Conservation (phyloP, 352 stramenopile species). For the Phytopythium mirpurense region DNA sequence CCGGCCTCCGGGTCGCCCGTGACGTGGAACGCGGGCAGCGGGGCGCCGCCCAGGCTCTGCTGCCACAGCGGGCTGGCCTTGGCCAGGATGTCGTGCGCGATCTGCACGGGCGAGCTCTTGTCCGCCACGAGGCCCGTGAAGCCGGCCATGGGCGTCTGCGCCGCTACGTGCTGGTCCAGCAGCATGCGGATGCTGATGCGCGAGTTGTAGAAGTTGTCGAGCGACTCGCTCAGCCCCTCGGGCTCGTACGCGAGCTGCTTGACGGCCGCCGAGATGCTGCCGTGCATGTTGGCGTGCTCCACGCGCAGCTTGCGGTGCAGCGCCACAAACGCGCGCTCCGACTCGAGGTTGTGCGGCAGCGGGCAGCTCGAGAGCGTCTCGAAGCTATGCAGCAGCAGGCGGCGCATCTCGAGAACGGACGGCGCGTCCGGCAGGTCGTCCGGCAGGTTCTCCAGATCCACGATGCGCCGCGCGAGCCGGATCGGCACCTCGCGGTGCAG, state of each 20-base stretch:
- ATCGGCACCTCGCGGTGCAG: slow-evolving; percentile 79
- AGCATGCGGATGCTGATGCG: slow-evolving; percentile 82
- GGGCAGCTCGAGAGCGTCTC: slow-evolving; percentile 63
- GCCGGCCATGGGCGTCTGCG: slow-evolving; percentile 44
- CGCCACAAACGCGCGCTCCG: slow-evolving; percentile 53
- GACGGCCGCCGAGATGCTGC: slow-evolving; percentile 58
- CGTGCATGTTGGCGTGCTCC: slow-evolving; percentile 71
- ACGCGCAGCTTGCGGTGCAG: slow-evolving; percentile 51
- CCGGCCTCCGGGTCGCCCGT: slow-evolving; percentile 42
- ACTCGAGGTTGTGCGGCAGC: slow-evolving; percentile 45
- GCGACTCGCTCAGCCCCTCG: slow-evolving; percentile 44
- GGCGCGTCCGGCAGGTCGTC: slow-evolving; percentile 52
- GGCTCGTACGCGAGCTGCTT: slow-evolving; percentile 51
- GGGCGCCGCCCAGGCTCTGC: slow-evolving; percentile 33
- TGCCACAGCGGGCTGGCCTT: slow-evolving; percentile 55
- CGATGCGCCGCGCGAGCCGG: slow-evolving; percentile 70
- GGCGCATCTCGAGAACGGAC: slow-evolving; percentile 56
- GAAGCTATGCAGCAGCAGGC: slow-evolving; percentile 66
- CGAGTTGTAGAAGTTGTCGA: slow-evolving; percentile 83
- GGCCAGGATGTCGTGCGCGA: slow-evolving; percentile 50
- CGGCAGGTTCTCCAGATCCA: slow-evolving; percentile 80
- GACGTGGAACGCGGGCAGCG: slow-evolving; percentile 56
- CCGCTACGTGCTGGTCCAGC: slow-evolving; percentile 71
- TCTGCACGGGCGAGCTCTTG: slow-evolving; percentile 58
- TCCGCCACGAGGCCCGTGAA: slow-evolving; percentile 67